Evolutionary conservation across 2,329 filamentous ascomycete species (phyloP).

Genomic region (Fusarium chaquense): DNA sequence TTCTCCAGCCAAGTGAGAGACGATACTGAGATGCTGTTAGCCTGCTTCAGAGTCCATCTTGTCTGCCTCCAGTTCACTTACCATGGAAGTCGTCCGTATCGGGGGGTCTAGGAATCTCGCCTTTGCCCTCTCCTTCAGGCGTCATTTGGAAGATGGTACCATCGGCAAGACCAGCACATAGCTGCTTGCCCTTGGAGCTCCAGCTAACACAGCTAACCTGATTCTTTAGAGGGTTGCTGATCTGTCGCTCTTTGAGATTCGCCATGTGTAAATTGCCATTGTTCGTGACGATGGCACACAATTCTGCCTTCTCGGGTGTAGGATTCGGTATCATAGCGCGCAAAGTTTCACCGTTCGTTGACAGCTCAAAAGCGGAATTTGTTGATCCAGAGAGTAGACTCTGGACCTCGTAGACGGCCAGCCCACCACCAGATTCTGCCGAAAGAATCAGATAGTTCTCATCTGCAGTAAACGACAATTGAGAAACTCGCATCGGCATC

Average conservation of each 20-base stretch:
- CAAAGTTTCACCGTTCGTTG: conserved; percentile 79
- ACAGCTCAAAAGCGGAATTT: conserved; percentile 78
- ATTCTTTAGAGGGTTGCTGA: conserved; percentile 73
- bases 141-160: conserved; percentile 87
- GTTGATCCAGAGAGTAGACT: conserved; percentile 74
- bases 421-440: conserved; percentile 81
- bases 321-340: conserved; percentile 85
- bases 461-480: conserved; percentile 91
- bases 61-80: conserved; percentile 56
- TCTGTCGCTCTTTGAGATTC: conserved; percentile 76
- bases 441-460: conserved; percentile 87
- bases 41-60: not conserved
- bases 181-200: conserved; percentile 93
- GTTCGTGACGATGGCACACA: conserved; percentile 83
- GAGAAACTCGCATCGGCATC: conserved; percentile 81
- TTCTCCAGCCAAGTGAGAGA: conserved; percentile 91
- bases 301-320: conserved; percentile 75
- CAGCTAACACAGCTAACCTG: conserved; percentile 88
- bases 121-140: conserved; percentile 81
- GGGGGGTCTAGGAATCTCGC: conserved; percentile 81
- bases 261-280: conserved; percentile 87
- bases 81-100: conserved; percentile 74
- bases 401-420: conserved; percentile 85
- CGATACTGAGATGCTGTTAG: conserved; percentile 67
- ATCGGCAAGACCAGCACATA: conserved; percentile 86